phyloP scores from a whole-genome alignment of 305 asterid genomes.

The Rubia balearica region DNA sequence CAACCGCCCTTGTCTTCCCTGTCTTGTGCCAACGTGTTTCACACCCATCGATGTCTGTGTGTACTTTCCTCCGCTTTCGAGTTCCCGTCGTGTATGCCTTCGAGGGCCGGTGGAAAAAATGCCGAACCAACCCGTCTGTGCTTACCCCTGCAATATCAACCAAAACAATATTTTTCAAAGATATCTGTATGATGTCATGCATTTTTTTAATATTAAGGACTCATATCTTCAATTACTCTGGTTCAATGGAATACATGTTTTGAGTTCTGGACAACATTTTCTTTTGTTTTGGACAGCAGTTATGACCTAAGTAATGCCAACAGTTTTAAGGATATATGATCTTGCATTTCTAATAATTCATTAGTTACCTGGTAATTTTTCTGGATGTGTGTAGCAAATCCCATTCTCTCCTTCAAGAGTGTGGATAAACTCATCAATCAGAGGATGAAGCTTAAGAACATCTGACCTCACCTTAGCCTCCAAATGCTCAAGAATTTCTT shows the following conservation, averaged over 20 bases:
- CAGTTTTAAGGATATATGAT: not conserved
- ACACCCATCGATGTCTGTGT: conserved; percentile 64
- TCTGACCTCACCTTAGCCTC: conserved; percentile 39
- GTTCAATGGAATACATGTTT: too few species aligned
- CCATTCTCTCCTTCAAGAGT: conserved; percentile 39
- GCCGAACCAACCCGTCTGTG: conserved; percentile 77
- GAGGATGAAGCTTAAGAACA: conserved; percentile 33
- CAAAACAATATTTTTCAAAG: too few species aligned
- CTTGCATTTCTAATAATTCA: not conserved
- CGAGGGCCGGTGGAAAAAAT: conserved; percentile 89
- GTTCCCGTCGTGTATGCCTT: conserved; percentile 91
- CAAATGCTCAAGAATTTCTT: conserved; percentile 39
- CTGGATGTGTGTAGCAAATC: conserved; percentile 45
- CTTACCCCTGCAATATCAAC: conserved; percentile 45
- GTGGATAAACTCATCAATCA: conserved; percentile 39
- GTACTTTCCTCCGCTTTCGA: conserved; percentile 76
- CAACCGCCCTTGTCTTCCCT: conserved; percentile 37
- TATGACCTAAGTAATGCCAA: too few species aligned
- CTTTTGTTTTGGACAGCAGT: too few species aligned
- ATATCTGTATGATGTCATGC: too few species aligned
- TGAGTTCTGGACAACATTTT: too few species aligned
- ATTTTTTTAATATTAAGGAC: too few species aligned
- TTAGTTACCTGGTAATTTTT: conserved; percentile 38
- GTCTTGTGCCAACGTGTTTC: conserved; percentile 58
- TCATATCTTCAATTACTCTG: too few species aligned